These are phyloP conservation scores for Tagetes patula DNA, from an alignment of 129 eudicot genomes.

Conservation along the genomic window DNA sequence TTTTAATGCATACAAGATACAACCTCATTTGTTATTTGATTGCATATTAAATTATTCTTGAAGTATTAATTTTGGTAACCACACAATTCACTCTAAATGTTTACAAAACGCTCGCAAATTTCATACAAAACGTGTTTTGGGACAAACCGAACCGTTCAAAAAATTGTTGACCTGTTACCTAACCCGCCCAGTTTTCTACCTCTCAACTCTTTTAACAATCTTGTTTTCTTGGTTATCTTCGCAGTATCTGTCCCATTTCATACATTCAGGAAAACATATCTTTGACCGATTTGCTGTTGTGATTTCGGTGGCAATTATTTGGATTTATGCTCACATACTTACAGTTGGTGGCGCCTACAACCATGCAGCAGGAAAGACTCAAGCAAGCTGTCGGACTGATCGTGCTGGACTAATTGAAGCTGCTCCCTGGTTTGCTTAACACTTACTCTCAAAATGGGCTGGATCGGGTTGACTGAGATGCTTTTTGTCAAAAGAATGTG, in stretches of 20 bases:
- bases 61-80: not conserved
- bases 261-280: constrained; percentile 51
- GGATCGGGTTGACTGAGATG: not conserved
- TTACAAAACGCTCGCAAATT: not conserved
- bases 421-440: constrained; percentile 66
- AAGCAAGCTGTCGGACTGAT: constrained; percentile 77
- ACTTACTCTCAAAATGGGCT: not conserved
- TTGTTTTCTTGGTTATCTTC: constrained; percentile 1
- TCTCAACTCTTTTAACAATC: not conserved
- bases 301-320: constrained; percentile 71
- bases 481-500: not conserved
- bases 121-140: not conserved
- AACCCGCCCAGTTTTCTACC: not conserved
- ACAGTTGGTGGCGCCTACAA: constrained; percentile 91
- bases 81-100: not conserved
- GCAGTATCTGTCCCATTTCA: constrained; percentile 64
- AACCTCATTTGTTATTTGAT: not conserved
- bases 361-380: constrained; percentile 51
- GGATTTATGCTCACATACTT: constrained; percentile 85
- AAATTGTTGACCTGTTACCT: not conserved
- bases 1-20: not conserved
- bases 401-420: constrained; percentile 73
- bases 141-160: not conserved
- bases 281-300: constrained; percentile 69
- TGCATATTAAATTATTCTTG: not conserved